These are phyloP conservation scores for Neurospora crassa DNA, from an alignment of 2,329 filamentous ascomycete genomes.

Conservation along the genomic window DNA sequence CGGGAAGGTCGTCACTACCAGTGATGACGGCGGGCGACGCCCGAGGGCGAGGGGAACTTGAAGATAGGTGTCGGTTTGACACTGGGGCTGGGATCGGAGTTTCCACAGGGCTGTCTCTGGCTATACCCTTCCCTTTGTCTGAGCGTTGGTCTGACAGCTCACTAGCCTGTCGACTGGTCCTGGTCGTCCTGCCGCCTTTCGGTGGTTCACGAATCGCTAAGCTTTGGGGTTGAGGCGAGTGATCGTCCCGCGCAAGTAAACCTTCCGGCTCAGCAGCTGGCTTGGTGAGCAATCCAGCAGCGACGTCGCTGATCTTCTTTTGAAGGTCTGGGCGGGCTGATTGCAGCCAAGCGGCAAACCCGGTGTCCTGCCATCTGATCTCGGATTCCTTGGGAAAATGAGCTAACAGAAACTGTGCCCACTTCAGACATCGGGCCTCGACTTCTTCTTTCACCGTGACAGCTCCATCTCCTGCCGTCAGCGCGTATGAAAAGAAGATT, in stretches of 20 bases:
- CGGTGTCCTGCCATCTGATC: slow-evolving; percentile 34
- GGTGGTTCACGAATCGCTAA: slow-evolving; percentile 9
- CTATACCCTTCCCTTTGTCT: slow-evolving; percentile 6
- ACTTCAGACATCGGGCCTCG: slow-evolving; percentile 33
- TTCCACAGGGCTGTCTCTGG: not conserved
- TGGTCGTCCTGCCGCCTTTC: slow-evolving; percentile 15
- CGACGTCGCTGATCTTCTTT: slow-evolving; percentile 8
- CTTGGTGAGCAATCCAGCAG: slow-evolving; percentile 1
- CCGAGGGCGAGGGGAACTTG: not conserved
- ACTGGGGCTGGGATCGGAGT: not conserved
- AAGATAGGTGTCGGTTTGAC: not conserved
- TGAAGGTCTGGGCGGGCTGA: slow-evolving; percentile 22
- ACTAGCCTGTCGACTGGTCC: slow-evolving; percentile 15
- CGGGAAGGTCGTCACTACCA: not conserved
- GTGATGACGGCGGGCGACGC: not conserved
- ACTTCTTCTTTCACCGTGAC: slow-evolving; percentile 36
- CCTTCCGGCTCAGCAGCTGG: not conserved
- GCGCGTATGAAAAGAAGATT: slow-evolving; percentile 36
- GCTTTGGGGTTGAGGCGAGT: slow-evolving; percentile 1
- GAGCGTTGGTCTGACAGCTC: slow-evolving; percentile 13
- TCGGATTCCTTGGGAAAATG: slow-evolving; percentile 36
- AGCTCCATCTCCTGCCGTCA: slow-evolving; percentile 42
- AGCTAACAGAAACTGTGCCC: slow-evolving; percentile 41
- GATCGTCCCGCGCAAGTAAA: not conserved
- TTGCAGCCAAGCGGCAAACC: slow-evolving; percentile 40